Evolutionary conservation across 352 stramenopile species (phyloP).

Genomic region (Phytopythium aichiense): DNA sequence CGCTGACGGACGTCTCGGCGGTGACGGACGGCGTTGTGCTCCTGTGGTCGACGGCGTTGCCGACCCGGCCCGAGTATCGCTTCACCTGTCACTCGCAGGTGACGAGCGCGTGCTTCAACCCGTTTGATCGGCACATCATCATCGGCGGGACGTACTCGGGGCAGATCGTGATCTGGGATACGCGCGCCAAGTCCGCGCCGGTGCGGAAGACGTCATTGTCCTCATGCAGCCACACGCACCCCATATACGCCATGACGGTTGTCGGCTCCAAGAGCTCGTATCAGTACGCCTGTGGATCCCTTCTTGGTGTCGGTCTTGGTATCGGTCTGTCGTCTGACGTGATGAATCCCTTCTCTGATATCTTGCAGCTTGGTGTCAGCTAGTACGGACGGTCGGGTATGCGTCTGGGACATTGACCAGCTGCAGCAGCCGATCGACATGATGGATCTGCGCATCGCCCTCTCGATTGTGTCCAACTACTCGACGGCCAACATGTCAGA

Average conservation of each 20-base stretch:
- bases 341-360: slow-evolving; percentile 1
- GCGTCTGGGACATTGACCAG: slow-evolving; percentile 83
- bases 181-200: slow-evolving; percentile 68
- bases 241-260: slow-evolving; percentile 84
- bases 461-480: slow-evolving; percentile 77
- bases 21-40: slow-evolving; percentile 80
- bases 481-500: slow-evolving; percentile 56
- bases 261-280: slow-evolving; percentile 79
- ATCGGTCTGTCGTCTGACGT: neutral
- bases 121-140: slow-evolving; percentile 83
- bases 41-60: slow-evolving; percentile 82
- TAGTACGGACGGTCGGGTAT: slow-evolving; percentile 84
- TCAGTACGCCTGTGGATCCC: slow-evolving; percentile 40
- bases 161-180: slow-evolving; percentile 87
- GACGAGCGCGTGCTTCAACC: slow-evolving; percentile 84
- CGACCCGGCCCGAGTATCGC: slow-evolving; percentile 74
- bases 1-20: slow-evolving; percentile 49
- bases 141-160: slow-evolving; percentile 84
- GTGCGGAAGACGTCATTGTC: slow-evolving; percentile 85
- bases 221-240: slow-evolving; percentile 79
- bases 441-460: slow-evolving; percentile 76
- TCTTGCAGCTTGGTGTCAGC: slow-evolving; percentile 70
- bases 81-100: slow-evolving; percentile 87
- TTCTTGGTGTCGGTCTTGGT: neutral
- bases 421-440: slow-evolving; percentile 81